Evolutionary conservation across 805 yeast genomes (phyloP), one percentile per base, ranked within the genome.

Genomic region (Myxozyma mucilagina): DNA sequence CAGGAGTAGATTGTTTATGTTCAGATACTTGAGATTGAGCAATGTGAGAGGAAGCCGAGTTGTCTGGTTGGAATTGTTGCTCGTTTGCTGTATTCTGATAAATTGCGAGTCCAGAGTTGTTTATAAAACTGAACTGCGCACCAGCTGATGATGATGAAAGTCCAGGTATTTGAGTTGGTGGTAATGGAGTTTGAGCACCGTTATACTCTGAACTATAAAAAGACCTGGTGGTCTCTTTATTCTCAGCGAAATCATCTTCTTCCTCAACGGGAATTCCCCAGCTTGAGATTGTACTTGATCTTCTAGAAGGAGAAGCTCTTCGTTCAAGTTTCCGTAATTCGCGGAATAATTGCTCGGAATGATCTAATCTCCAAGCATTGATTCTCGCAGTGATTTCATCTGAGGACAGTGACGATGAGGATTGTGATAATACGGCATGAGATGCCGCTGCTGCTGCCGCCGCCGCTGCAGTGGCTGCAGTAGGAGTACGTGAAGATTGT

Each of bases 361-460:
- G 79, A 59, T 74, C 76, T 20, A 76, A 63, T 29, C 79, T 62
- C 80, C 80, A 76, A 18, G 75, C 75, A 64, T 76, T 75, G 44
- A 76, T 70, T 16, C 79, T 71, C 20, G 74, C 76, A 43, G 71
- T 65, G 41, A 73, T 49, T 31, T 76, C 77, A 16, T 68, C 61
- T 10, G 70, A 48, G 14, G 61, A 53, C 13, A 52, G 48, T 3
- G 66, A 57, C 13, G 52, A 55, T 18, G 57, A 38, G 14, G 56
- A 41, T 29, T 41, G 58, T 6, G 60, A 52, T n/a, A 58, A 45
- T 4, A 42, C 43, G 11, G 59, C 55, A 14, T 47, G 29, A 13
- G 31, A 36, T 39, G 48, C 48, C n/a, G n/a, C n/a, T n/a, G n/a
- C n/a, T n/a, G n/a, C n/a, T n/a, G n/a, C n/a, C n/a, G n/a, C n/a